These are phyloP conservation scores for Zarea fungicola DNA, from an alignment of 2,329 filamentous ascomycete genomes.

Conservation along the genomic window DNA sequence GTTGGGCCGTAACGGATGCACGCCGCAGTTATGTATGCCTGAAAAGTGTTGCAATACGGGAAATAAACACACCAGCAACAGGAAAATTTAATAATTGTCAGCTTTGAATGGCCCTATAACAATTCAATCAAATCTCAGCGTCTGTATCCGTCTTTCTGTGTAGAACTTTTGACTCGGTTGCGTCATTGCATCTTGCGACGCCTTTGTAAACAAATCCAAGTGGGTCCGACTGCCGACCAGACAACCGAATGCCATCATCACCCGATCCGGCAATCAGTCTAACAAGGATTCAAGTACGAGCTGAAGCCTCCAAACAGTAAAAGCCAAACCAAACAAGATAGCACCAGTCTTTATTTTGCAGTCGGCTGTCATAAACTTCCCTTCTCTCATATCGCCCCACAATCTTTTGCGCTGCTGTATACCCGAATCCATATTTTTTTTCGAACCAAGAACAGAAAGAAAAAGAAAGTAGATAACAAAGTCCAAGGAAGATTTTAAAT, in stretches of 20 bases:
- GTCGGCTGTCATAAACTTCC: slow-evolving; percentile 3
- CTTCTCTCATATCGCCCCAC: slow-evolving; percentile 3
- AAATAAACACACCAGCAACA: too few species aligned
- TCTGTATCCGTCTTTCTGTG: too few species aligned
- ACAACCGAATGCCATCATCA: slow-evolving; percentile 3
- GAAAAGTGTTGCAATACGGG: too few species aligned
- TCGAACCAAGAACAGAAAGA: neutral
- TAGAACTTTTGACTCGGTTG: too few species aligned
- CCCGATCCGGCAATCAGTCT: neutral
- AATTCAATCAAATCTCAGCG: too few species aligned
- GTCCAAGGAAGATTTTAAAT: slow-evolving; percentile 1
- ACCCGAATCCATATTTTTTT: slow-evolving; percentile 3
- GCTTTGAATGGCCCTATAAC: too few species aligned
- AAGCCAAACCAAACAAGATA: neutral
- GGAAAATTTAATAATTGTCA: too few species aligned
- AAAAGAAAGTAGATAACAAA: neutral
- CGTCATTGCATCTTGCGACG: too few species aligned
- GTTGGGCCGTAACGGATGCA: neutral
- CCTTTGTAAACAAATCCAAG: slow-evolving; percentile 6
- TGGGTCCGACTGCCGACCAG: neutral
- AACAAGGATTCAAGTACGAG: too few species aligned
- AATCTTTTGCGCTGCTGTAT: slow-evolving; percentile 10
- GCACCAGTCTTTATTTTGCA: slow-evolving; percentile 11
- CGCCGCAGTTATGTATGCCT: too few species aligned
- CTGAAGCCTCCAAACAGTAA: too few species aligned